phyloP scores from a whole-genome alignment of 1,139 yeast species.

The Suhomyces choctaworum region DNA sequence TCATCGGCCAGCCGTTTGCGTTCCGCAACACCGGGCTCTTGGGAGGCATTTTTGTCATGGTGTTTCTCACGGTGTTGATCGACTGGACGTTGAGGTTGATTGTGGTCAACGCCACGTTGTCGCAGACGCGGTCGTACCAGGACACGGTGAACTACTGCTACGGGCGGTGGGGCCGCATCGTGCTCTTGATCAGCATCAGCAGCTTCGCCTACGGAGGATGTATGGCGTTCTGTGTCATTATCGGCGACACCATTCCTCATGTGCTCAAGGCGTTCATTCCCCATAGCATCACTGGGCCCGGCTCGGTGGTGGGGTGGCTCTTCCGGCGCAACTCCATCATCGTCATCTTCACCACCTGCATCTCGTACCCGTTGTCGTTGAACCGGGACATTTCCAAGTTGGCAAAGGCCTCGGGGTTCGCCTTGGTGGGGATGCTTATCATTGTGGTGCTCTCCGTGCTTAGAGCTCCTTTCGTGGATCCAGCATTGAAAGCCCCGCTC shows the following conservation, averaged over 20 bases:
- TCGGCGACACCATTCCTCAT: conserved; percentile 94
- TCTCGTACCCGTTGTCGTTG: conserved; percentile 82
- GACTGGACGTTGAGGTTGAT: conserved; percentile 86
- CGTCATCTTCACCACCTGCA: conserved; percentile 62
- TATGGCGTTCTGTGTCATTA: conserved; percentile 90
- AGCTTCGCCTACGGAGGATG: conserved; percentile 93
- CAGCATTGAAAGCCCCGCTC: conserved; percentile 49
- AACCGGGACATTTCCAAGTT: conserved; percentile 79
- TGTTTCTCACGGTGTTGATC: conserved; percentile 63
- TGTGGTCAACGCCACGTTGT: conserved; percentile 77
- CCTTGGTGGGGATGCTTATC: conserved; percentile 77
- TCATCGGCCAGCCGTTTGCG: conserved; percentile 92
- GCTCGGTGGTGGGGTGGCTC: conserved; percentile 48
- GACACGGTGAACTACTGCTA: conserved; percentile 81
- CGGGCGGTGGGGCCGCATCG: conserved; percentile 69
- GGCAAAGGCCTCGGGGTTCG: conserved; percentile 87
- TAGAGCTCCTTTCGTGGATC: conserved; percentile 65
- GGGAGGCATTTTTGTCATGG: conserved; percentile 67
- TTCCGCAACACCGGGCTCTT: conserved; percentile 75
- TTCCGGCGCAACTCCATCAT: conserved; percentile 70
- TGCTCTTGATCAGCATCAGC: conserved; percentile 75
- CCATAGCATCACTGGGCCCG: conserved; percentile 35
- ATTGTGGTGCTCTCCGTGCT: conserved; percentile 74
- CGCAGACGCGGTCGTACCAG: conserved; percentile 79
- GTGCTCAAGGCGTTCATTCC: conserved; percentile 74